A percentile compares a stretch with the other conserved stretches of the same genome.
These are phyloP conservation scores for Avena insularis DNA, from an alignment of 176 grass and related monocot species.

Conservation along the genomic window DNA sequence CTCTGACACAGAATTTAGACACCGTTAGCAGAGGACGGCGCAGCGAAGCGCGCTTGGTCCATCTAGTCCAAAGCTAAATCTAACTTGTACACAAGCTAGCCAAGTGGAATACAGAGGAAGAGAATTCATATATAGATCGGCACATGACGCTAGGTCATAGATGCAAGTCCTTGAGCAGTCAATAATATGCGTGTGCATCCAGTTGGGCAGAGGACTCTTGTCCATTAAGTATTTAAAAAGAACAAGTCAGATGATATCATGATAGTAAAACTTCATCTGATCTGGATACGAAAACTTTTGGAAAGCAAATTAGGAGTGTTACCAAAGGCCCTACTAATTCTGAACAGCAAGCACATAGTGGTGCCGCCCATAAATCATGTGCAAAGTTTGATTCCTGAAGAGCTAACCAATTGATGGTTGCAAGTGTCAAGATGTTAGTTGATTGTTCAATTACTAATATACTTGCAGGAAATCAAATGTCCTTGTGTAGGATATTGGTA, in stretches of 20 bases:
- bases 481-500: slow-evolving; percentile 90
- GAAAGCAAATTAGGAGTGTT: not conserved
- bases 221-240: not conserved
- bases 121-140: no score
- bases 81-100: no score
- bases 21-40: no score
- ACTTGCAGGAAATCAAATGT: slow-evolving; percentile 82
- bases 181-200: not conserved
- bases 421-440: not conserved
- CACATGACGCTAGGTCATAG: no score
- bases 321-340: not conserved
- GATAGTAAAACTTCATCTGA: not conserved
- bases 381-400: not conserved
- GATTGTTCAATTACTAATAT: slow-evolving; percentile 48
- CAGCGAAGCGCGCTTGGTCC: no score
- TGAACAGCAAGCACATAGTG: not conserved
- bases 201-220: not conserved
- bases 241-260: not conserved
- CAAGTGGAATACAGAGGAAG: no score
- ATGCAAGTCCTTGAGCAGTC: not conserved
- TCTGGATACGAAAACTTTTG: not conserved
- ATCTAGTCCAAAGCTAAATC: no score
- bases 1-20: no score
- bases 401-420: not conserved
- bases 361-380: not conserved